Percentiles rank a stretch among this genome's conserved stretches.
These are phyloP conservation scores for Lophiostoma macrostomum DNA, from an alignment of 495 filamentous ascomycete species.

Conservation along the genomic window DNA sequence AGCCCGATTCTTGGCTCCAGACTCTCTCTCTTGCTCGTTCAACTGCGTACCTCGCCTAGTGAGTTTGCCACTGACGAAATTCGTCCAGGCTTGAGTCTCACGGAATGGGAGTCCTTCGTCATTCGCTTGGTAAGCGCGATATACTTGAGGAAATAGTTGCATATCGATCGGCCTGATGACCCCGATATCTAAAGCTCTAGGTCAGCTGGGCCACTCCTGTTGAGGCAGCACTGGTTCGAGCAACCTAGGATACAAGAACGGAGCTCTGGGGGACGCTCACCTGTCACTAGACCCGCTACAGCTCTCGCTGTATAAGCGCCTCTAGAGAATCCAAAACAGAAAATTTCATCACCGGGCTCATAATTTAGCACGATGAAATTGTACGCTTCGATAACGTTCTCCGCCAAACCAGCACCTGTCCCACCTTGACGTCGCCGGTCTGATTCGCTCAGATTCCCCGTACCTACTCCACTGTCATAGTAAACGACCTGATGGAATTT, in stretches of 20 bases:
- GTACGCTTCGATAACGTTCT: constrained; percentile 53
- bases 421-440: constrained; percentile 33
- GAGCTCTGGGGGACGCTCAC: too few species aligned
- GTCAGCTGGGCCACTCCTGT: too few species aligned
- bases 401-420: constrained; percentile 34
- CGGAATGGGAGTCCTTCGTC: constrained; percentile 13
- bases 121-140: constrained; percentile 33
- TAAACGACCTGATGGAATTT: constrained; percentile 49
- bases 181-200: too few species aligned
- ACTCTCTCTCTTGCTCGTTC: not conserved
- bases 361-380: constrained; percentile 53
- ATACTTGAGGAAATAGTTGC: constrained; percentile 39
- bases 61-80: constrained; percentile 22
- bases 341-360: constrained; percentile 54
- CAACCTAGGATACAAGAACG: too few species aligned
- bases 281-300: constrained; percentile 53
- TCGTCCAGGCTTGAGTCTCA: constrained; percentile 24
- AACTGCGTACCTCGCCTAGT: constrained; percentile 4
- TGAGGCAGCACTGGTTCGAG: too few species aligned
- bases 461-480: constrained; percentile 57
- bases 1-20: not conserved
- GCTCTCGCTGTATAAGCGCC: constrained; percentile 59
- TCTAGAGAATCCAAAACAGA: constrained; percentile 59
- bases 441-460: constrained; percentile 25
- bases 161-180: constrained; percentile 37